phyloP scores from a whole-genome alignment of 345 rosid genomes.

The Pistacia atlantica region DNA sequence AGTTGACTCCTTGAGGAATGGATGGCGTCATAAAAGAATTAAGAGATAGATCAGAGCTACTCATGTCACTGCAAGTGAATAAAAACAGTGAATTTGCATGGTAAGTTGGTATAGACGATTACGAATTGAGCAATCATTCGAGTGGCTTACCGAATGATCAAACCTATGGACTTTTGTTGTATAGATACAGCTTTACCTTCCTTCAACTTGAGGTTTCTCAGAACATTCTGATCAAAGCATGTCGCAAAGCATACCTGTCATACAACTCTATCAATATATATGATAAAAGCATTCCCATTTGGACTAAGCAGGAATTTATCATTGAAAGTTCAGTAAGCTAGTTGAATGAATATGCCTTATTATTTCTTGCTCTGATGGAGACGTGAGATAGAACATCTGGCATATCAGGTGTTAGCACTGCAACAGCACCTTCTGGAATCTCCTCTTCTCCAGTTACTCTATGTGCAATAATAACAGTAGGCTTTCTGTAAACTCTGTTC shows the following conservation, averaged over 20 bases:
- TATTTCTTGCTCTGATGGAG: constrained; percentile 49
- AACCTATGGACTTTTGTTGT: constrained; percentile 29
- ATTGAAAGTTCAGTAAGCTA: not conserved
- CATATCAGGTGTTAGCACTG: constrained; percentile 43
- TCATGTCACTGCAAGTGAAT: constrained; percentile 34
- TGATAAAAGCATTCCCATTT: constrained; percentile 7
- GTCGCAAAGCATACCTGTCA: constrained; percentile 48
- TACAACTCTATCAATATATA: not conserved
- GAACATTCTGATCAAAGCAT: constrained; percentile 42
- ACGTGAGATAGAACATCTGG: constrained; percentile 49
- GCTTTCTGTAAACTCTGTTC: constrained; percentile 40
- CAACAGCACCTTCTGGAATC: constrained; percentile 47
- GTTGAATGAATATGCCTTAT: constrained; percentile 27
- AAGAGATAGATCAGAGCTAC: constrained; percentile 23
- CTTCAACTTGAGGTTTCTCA: constrained; percentile 36
- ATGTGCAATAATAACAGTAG: constrained; percentile 39
- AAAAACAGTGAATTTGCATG: not conserved
- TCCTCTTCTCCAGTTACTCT: constrained; percentile 49
- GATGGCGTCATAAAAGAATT: constrained; percentile 22
- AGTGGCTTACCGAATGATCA: constrained; percentile 32
- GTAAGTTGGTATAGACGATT: not conserved
- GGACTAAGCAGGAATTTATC: not conserved
- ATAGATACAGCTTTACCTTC: constrained; percentile 41
- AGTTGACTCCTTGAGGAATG: constrained; percentile 24
- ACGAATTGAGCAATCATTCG: not conserved